Percentiles rank a stretch among this genome's conserved stretches.
Evolutionary conservation across 164 flowering plant genomes (phyloP).

Genomic region (Stephania japonica): DNA sequence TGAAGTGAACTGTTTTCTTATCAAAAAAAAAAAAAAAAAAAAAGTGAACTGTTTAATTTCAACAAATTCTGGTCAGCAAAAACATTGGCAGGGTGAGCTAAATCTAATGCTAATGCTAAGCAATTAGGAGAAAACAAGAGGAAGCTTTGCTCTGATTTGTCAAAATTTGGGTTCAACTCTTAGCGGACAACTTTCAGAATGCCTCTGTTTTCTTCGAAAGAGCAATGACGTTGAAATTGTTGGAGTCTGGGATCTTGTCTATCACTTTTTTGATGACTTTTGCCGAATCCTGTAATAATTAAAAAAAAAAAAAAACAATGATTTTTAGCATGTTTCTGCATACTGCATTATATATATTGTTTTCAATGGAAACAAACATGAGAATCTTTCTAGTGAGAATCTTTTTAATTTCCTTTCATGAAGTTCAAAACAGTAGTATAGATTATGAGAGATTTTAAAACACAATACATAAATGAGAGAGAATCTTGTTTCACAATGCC

Average conservation of each 20-base stretch:
- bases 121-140: not conserved
- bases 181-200: not conserved
- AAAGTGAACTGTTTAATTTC: too few relatives aligned
- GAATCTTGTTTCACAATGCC: too few relatives aligned
- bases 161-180: not conserved
- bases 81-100: not conserved
- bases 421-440: too few relatives aligned
- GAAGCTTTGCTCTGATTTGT: not conserved
- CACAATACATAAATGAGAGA: too few relatives aligned
- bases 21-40: too few relatives aligned
- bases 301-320: not conserved
- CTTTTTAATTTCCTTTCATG: too few relatives aligned
- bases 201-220: slow-evolving; percentile 50
- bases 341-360: too few relatives aligned
- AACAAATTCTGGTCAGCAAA: too few relatives aligned
- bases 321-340: not conserved
- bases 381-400: too few relatives aligned
- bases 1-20: too few relatives aligned
- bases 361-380: too few relatives aligned
- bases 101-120: not conserved
- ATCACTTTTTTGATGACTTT: slow-evolving; percentile 67
- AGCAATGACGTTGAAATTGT: slow-evolving; percentile 87
- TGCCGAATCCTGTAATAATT: slow-evolving; percentile 74
- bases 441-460: too few relatives aligned
- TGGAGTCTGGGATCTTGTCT: slow-evolving; percentile 60